Evolutionary conservation across 202 grass and related monocot species (phyloP).

Genomic region (Eragrostis tef): DNA sequence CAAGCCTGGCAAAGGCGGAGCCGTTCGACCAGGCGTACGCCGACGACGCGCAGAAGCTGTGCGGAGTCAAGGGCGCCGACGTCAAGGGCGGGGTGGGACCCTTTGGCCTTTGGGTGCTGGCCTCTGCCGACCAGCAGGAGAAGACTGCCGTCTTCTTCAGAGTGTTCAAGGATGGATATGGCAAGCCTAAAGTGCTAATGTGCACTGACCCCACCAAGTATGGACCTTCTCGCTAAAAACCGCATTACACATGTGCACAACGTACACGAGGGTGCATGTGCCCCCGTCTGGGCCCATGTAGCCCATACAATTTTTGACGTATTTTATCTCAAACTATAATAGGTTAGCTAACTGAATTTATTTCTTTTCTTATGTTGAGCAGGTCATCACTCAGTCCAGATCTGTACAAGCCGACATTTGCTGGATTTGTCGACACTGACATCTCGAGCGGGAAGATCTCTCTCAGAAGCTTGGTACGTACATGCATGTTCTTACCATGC

Average conservation of each 20-base stretch:
- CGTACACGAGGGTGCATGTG: no score
- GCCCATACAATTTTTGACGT: background rate
- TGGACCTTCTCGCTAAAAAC: background rate
- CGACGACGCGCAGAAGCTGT: slow-evolving; percentile 60
- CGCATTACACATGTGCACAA: background rate
- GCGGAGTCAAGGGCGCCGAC: slow-evolving; percentile 54
- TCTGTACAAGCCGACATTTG: slow-evolving; percentile 77
- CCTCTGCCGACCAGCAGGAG: slow-evolving; percentile 51
- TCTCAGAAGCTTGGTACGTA: slow-evolving; percentile 68
- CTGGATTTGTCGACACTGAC: slow-evolving; percentile 77
- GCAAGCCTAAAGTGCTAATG: slow-evolving; percentile 74
- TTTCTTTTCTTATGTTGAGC: background rate
- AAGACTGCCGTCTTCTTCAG: slow-evolving; percentile 77
- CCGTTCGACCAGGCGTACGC: slow-evolving; percentile 58
- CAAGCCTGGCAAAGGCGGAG: slow-evolving; percentile 70
- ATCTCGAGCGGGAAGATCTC: slow-evolving; percentile 63
- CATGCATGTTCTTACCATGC: background rate
- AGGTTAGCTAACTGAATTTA: background rate
- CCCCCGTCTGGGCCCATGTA: no score
- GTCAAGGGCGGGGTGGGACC: slow-evolving; percentile 66
- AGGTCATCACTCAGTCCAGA: slow-evolving; percentile 69
- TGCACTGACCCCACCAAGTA: slow-evolving; percentile 76
- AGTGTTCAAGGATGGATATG: slow-evolving; percentile 55
- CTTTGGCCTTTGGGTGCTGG: slow-evolving; percentile 73
- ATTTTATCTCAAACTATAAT: background rate